Base-by-base conservation (phyloP, 2,329 filamentous ascomycete genomes). In the Orbilia oligospora region DNA sequence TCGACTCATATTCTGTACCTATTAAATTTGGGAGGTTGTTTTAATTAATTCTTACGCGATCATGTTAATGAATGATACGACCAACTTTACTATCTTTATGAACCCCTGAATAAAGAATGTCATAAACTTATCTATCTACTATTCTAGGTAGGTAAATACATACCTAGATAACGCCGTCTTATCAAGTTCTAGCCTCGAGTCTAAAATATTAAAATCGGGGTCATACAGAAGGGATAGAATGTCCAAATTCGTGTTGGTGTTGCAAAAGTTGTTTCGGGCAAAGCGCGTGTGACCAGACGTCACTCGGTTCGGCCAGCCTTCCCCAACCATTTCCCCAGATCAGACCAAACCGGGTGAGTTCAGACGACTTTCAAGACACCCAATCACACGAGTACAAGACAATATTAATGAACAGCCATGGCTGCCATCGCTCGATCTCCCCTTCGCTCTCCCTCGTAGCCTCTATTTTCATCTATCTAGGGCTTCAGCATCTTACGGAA, bases 271-370 rank as follows among this genome's bases (percentile, higher is more conserved):
- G 27, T 14, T 58, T 58, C 18, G 8, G 53, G 53, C n/a, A 14
- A 58, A 36, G 27, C 27, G 53, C 53, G 16, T 58, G 53, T 58
- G 53, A 58, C 53, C 61, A 20, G n/a, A 46, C 24, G 46, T 65
- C 30, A 36, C 56, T 14, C 20, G 18, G 14, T 6, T 44, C 12
- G 20, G n/a, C 44, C 5, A 20, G 44, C n/a, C 36, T 61, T 61
- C 56, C 56, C 56, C 56, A 61, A 61, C 56, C 56, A 44, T 61
- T 61, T 61, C 36, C 56, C 56, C 56, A 22, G 53, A 30, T n/a
- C n/a, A n/a, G n/a, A n/a, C n/a, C 12, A n/a, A 30, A 30, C 49
- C 8, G 12, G 49, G 30, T 12, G 22, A 55, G 38, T 41, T n/a
- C 38, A 41, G 38, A 46, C 18, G 44, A 6, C 44, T n/a, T 44